Percentiles rank a stretch among this genome's conserved stretches.
Evolutionary conservation across 139 green algal genomes (phyloP).

Genomic region (Raphidocelis subcapitata): DNA sequence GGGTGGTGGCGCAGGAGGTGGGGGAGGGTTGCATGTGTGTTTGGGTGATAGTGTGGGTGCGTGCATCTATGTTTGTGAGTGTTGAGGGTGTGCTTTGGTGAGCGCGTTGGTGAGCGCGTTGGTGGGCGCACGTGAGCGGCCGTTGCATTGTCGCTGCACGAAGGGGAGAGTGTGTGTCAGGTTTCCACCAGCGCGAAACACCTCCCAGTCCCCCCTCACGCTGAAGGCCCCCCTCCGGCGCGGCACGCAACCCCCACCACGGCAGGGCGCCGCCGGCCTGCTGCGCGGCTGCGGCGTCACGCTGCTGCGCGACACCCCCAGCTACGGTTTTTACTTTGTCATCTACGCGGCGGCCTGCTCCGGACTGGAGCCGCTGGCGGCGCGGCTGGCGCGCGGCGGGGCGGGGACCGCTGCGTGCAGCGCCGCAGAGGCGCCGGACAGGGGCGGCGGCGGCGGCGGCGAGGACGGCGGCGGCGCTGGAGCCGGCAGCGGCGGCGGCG

Average conservation of each 20-base stretch:
- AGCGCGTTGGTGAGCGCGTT: too few relatives aligned
- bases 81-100: too few relatives aligned
- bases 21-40: background rate
- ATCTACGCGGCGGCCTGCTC: conserved; percentile 36
- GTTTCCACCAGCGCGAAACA: too few relatives aligned
- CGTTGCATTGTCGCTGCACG: too few relatives aligned
- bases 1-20: conserved; percentile 44
- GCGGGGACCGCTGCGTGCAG: background rate
- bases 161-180: too few relatives aligned
- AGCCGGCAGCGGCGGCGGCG: background rate
- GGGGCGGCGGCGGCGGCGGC: background rate
- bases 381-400: background rate
- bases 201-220: too few relatives aligned
- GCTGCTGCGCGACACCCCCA: conserved; percentile 56
- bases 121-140: too few relatives aligned
- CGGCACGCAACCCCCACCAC: too few relatives aligned
- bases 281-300: conserved; percentile 60
- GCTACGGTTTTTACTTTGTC: conserved; percentile 66
- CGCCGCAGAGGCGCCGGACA: background rate
- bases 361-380: background rate
- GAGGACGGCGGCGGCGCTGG: background rate
- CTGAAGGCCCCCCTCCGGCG: too few relatives aligned
- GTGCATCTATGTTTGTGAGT: too few relatives aligned
- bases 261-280: conserved; percentile 58
- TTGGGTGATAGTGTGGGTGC: too few relatives aligned